phyloP scores from a whole-genome alignment of 257 asterid genomes.

The Nicotiana attenuata region DNA sequence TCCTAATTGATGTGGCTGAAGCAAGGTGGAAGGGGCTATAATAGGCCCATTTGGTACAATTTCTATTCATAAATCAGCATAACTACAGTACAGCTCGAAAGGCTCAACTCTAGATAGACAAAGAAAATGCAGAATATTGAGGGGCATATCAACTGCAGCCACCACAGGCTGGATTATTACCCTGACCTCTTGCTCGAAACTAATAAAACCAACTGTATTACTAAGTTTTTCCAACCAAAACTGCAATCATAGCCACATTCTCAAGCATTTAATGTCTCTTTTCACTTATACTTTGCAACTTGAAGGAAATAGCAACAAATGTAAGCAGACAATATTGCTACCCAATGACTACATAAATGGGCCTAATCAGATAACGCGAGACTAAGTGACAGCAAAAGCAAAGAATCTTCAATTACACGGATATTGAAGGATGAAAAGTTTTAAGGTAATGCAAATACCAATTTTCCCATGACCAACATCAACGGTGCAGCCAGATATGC shows the following conservation, averaged over 20 bases:
- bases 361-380: not conserved
- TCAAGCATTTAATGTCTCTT: not conserved
- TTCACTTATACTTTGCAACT: not conserved
- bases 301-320: not conserved
- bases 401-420: not conserved
- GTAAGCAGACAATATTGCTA: not conserved
- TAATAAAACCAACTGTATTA: not conserved
- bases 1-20: not conserved
- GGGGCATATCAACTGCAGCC: not conserved
- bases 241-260: not conserved
- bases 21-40: not conserved
- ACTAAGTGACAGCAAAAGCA: not conserved
- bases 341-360: not conserved
- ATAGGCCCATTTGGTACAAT: not conserved
- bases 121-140: not conserved
- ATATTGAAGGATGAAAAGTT: not conserved
- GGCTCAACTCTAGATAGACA: not conserved
- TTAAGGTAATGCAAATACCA: conserved; percentile 34
- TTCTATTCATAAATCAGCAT: not conserved
- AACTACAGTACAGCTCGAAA: too few relatives aligned
- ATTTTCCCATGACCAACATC: conserved; percentile 90
- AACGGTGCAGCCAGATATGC: conserved; percentile 90
- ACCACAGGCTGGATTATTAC: not conserved
- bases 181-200: not conserved
- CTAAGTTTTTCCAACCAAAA: not conserved